Evolutionary conservation across 164 flowering plant genomes (phyloP).

Genomic region (Euptelea pleiosperma): DNA sequence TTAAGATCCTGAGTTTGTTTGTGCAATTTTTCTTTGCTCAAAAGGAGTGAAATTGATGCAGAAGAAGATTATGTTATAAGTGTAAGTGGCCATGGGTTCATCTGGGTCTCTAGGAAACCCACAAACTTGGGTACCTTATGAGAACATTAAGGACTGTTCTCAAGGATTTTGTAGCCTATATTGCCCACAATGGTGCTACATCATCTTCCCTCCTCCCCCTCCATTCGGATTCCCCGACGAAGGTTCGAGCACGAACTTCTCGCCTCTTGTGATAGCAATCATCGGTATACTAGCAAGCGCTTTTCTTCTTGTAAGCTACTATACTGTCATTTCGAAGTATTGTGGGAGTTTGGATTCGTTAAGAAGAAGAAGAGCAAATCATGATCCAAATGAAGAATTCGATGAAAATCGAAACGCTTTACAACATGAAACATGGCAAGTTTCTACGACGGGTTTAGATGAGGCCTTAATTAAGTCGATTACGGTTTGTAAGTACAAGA

Average conservation of each 20-base stretch:
- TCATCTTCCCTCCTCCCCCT: conserved; percentile 74
- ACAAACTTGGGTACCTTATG: conserved; percentile 58
- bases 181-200: conserved; percentile 85
- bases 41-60: too few relatives aligned
- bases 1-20: too few relatives aligned
- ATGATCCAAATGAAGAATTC: conserved; percentile 18
- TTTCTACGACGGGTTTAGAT: conserved; percentile 48
- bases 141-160: conserved; percentile 59
- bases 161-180: conserved; percentile 61
- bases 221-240: conserved; percentile 39
- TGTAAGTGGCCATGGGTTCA: conserved; percentile 37
- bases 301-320: conserved; percentile 69
- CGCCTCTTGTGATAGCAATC: conserved; percentile 71
- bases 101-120: conserved; percentile 48
- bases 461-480: conserved; percentile 67
- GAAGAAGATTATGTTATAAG: too few relatives aligned
- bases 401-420: conserved; percentile 29
- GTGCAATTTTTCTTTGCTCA: too few relatives aligned
- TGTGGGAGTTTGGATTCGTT: conserved; percentile 37
- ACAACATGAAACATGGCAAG: conserved; percentile 44
- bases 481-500: conserved; percentile 57
- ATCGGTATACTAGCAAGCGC: conserved; percentile 72
- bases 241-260: conserved; percentile 44
- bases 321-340: conserved; percentile 52
- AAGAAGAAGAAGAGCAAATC: conserved; percentile 17